phyloP scores from a whole-genome alignment of 345 rosid species.

The Brassica rapa region DNA sequence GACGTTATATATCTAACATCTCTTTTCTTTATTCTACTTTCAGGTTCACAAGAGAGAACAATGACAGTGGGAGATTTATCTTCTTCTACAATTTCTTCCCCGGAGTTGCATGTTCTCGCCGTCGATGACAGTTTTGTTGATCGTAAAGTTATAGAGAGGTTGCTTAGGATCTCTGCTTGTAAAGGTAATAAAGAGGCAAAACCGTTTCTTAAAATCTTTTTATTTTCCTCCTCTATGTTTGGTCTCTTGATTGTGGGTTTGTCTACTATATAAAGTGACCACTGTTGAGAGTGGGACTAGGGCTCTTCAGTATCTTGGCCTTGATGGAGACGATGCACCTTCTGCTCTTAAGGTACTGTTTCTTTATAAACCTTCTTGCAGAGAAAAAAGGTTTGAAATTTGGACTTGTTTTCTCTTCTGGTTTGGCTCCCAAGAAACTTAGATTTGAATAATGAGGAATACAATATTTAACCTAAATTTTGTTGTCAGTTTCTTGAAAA shows the following conservation, averaged over 20 bases:
- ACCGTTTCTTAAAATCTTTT: not conserved
- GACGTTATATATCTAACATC: conserved; percentile 17
- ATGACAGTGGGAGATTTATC: conserved; percentile 43
- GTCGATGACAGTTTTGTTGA: conserved; percentile 86
- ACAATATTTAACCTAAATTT: not conserved
- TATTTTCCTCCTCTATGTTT: not conserved
- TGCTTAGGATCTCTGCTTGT: conserved; percentile 76
- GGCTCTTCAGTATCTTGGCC: conserved; percentile 75
- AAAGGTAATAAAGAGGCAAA: conserved; percentile 50
- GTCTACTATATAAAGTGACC: conserved; percentile 51
- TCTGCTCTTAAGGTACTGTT: conserved; percentile 51
- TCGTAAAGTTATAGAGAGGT: conserved; percentile 72
- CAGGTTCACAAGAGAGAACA: not conserved
- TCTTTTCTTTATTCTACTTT: not conserved
- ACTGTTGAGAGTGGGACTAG: conserved; percentile 74
- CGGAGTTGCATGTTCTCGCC: conserved; percentile 90
- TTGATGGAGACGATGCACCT: conserved; percentile 57
- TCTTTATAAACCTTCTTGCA: conserved; percentile 5
- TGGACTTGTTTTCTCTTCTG: not conserved
- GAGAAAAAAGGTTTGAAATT: not conserved
- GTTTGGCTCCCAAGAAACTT: conserved; percentile 29
- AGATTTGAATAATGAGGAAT: not conserved
- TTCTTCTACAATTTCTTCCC: conserved; percentile 8
- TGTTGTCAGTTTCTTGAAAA: not conserved
- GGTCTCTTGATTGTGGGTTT: not conserved